Evolutionary conservation across 345 rosid species (phyloP).

Genomic region (Gossypium turneri): DNA sequence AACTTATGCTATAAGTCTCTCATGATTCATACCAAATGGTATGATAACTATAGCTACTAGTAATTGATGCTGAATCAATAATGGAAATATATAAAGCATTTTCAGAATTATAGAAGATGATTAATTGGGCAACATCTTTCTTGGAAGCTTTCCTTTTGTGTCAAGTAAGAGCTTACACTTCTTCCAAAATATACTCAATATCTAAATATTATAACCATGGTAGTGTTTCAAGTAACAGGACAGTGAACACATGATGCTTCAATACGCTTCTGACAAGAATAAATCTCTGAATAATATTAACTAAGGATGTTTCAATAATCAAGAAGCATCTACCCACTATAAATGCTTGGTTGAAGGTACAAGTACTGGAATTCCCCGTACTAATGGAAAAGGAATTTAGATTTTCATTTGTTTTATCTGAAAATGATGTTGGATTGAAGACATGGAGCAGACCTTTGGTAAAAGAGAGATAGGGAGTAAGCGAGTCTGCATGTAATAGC

Average conservation of each 20-base stretch:
- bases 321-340: neutral
- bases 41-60: neutral
- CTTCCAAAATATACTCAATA: neutral
- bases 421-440: slow-evolving; percentile 3
- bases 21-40: neutral
- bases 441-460: neutral
- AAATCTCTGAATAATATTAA: neutral
- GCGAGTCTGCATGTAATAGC: neutral
- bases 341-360: neutral
- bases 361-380: slow-evolving; percentile 1
- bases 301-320: neutral
- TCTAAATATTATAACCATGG: neutral
- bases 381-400: neutral
- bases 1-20: neutral
- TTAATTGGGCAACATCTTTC: neutral
- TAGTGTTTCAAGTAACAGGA: slow-evolving; percentile 5
- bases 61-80: neutral
- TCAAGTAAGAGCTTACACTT: neutral
- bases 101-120: neutral
- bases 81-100: neutral
- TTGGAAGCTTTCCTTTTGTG: neutral
- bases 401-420: neutral
- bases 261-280: neutral
- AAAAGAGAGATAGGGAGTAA: neutral
- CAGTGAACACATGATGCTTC: neutral